These are phyloP conservation scores for Coprinopsis cinerea DNA, from an alignment of 768 basidiomycete species.

Conservation along the genomic window DNA sequence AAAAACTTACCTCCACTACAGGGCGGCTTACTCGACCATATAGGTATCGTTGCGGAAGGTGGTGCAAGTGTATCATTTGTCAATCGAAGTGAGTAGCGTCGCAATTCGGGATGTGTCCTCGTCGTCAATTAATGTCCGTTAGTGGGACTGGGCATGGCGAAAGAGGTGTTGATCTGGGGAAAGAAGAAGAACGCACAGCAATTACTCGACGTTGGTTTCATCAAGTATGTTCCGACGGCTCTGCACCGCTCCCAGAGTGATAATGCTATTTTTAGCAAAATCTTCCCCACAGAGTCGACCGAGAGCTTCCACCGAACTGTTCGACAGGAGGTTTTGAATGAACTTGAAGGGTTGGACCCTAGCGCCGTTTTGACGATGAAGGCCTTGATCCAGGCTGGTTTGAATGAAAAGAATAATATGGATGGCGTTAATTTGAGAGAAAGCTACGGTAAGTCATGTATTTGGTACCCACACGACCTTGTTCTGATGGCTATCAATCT, in stretches of 20 bases:
- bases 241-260: not conserved
- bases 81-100: conserved; percentile 46
- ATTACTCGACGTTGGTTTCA: conserved; percentile 52
- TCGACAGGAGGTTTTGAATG: conserved; percentile 40
- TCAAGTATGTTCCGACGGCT: conserved; percentile 43
- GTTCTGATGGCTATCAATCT: not conserved
- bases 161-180: conserved; percentile 66
- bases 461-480: not conserved
- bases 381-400: conserved; percentile 45
- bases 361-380: conserved; percentile 48
- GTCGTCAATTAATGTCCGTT: too few relatives aligned
- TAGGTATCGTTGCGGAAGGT: conserved; percentile 63
- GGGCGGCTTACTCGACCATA: not conserved
- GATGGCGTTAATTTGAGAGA: conserved; percentile 64
- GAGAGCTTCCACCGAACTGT: conserved; percentile 52
- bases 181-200: conserved; percentile 59
- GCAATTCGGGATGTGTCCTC: not conserved
- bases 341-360: conserved; percentile 54
- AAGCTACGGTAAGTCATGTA: conserved; percentile 40
- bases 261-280: conserved; percentile 35
- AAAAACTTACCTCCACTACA: not conserved
- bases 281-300: conserved; percentile 48
- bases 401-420: conserved; percentile 57
- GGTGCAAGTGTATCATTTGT: conserved; percentile 66
- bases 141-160: conserved; percentile 69